Base-by-base conservation (phyloP, 148 eudicot genomes). In the Dianthus caryophyllus region DNA sequence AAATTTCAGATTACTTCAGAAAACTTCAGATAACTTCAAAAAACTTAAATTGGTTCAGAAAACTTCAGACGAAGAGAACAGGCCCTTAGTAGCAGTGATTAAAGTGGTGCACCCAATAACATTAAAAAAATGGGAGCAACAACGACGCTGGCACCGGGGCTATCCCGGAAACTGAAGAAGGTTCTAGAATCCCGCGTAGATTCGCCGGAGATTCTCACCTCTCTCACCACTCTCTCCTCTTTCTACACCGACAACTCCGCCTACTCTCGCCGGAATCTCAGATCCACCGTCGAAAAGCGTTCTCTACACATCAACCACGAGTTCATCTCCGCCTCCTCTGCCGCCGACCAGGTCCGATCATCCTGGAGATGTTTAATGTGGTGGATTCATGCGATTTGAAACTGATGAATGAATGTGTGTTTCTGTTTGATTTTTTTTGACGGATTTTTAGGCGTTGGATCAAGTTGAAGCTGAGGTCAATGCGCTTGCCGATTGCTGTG, bases 381-480 rank as follows among this genome's bases (percentile, higher is more conserved):
- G 38, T 33, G 4, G 38, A 2, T 33, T 33, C 38, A 7, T 33
- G 3, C 38, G 38, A 33, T 33, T 33, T 33, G n/a, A n/a, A n/a
- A n/a, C 38, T 33, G 38, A 33, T 33, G 38, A 33, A 2, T 33
- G 38, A 33, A n/a, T n/a, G n/a, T n/a, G n/a, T n/a, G n/a, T n/a
- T n/a, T n/a, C 7, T 33, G 15, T 3, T 11, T 41, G 41, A 25
- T 38, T 15, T 30, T 39, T 75, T 46, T 16, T 21, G 39, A 63
- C 47, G 51, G 20, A 17, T 43, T 65, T 49, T 51, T 70, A 94
- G 99, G 96, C 99, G 20, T 82, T 94, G 87, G 99, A 94, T 85
- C 96, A 82, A 66, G 99, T 94, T n/a, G 99, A 94, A 68, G 93
- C 91, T 67, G 99, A 94, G 87, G 96, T 94, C 20, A 82, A 90